Percentiles rank a stretch among this genome's conserved stretches.
Evolutionary conservation across 768 basidiomycete genomes (phyloP).

Genomic region (Calocera viscosa): DNA sequence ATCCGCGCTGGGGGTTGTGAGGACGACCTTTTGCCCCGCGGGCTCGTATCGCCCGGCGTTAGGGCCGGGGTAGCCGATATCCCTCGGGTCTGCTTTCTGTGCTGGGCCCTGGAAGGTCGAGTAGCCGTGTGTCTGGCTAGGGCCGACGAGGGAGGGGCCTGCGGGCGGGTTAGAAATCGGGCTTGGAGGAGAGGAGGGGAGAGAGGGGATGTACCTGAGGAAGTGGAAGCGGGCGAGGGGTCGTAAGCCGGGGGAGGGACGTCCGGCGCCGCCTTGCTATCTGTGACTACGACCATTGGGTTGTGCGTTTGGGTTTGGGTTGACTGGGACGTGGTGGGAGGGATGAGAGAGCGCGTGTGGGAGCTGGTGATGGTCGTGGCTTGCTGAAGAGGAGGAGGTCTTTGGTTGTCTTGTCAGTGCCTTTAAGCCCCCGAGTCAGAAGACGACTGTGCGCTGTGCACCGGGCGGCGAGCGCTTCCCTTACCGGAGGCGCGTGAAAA

Average conservation of each 20-base stretch:
- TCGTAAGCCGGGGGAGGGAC: not conserved
- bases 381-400: too few species aligned
- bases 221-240: not conserved
- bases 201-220: not conserved
- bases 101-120: not conserved
- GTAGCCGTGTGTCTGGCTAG: not conserved
- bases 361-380: too few species aligned
- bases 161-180: not conserved
- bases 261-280: not conserved
- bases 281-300: too few species aligned
- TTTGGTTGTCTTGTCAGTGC: too few species aligned
- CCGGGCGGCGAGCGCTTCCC: too few species aligned
- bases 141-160: not conserved
- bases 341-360: too few species aligned
- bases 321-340: too few species aligned
- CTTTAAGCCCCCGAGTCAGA: too few species aligned
- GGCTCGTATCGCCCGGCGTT: not conserved
- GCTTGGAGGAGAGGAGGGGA: not conserved
- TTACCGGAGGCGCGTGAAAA: too few species aligned
- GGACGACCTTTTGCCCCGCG: not conserved
- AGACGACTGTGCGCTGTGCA: too few species aligned
- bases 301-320: too few species aligned
- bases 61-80: not conserved
- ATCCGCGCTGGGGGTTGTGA: not conserved
- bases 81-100: not conserved